Base-by-base conservation (phyloP, 768 basidiomycete genomes). In the Solioccasus polychromus region DNA sequence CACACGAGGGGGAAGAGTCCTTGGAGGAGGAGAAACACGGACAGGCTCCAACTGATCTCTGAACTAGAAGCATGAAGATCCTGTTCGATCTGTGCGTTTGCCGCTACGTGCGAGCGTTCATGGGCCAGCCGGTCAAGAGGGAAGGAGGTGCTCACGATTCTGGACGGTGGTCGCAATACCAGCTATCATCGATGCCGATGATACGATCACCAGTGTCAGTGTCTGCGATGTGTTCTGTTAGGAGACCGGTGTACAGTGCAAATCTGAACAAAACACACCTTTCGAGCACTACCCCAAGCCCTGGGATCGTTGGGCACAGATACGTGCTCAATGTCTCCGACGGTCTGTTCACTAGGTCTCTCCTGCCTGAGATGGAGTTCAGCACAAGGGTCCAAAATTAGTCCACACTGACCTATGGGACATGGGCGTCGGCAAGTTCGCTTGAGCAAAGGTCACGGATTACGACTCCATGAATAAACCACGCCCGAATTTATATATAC, bases 1-100 rank as follows among this genome's bases (percentile, higher is more conserved):
- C 88, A 90, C 2, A 83, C 34, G 24, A 87, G 48, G 1, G 89
- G 89, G 40, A 80, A 68, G 17, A 70, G 54, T 2, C 89, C 89
- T 66, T 90, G 89, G 4, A 83, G 51, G 2, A 84, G 67, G 47
- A 88, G 80, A 65, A 87, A 90, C 18, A 86, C 46, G 1, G 87
- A 83, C 26, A 90, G 64, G 52, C 78, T 83, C 61, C 79, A 70
- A 46, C 85, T 83, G 45, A 92, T 81, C 34, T 84, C 73, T 8
- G 74, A 68, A 41, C 74, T 70, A 1, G 79, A 79, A 3, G 87
- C 81, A 37, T 76, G 75, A 18, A 92, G 69, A 22, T 83, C 71
- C 3, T 59, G 53, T 52, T 83, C 75, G 64, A 88, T 83, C 44
- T 83, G 70, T 23, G 77, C 67, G 17, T 88, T 83, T 5, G 85